A percentile compares a stretch with the other conserved stretches of the same genome.
Evolutionary conservation across 345 rosid genomes (phyloP).

Genomic region (Citrus hindsii): DNA sequence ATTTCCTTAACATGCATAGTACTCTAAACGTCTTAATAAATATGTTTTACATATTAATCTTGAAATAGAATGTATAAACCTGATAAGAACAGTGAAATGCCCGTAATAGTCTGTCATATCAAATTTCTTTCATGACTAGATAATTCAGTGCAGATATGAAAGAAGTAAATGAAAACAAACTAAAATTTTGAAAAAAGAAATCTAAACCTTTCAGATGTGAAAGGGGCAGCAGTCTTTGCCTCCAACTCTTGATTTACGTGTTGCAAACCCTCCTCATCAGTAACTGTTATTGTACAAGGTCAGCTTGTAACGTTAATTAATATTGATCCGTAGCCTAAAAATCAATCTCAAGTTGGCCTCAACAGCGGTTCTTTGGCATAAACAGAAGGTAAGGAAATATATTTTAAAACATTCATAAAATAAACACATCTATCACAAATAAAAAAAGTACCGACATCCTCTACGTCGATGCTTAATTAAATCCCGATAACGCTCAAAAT

Average conservation of each 20-base stretch:
- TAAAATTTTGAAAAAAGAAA: neutral
- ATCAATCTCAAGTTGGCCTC: conserved; percentile 19
- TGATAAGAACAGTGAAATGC: neutral
- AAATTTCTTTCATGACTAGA: neutral
- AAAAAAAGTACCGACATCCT: conserved; percentile 99
- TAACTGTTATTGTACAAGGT: conserved; percentile 51
- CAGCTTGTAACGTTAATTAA: conserved; percentile 17
- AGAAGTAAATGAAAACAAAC: neutral
- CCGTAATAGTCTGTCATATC: neutral
- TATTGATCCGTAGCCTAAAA: neutral
- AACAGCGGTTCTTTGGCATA: conserved; percentile 13
- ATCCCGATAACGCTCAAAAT: conserved; percentile 99
- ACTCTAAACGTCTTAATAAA: neutral
- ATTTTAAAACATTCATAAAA: conserved; percentile 15
- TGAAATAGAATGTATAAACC: neutral
- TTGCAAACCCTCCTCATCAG: conserved; percentile 82
- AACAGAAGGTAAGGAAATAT: conserved; percentile 14
- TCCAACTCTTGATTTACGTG: conserved; percentile 86
- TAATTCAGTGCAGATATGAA: neutral
- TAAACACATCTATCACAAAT: conserved; percentile 18
- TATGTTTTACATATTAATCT: neutral
- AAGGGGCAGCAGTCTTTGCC: conserved; percentile 60
- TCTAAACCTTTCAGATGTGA: conserved; percentile 51
- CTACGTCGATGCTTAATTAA: conserved; percentile 99
- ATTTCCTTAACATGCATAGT: neutral